Base-by-base conservation (phyloP, 2,329 filamentous ascomycete species). In the Zymoseptoria passerinii region DNA sequence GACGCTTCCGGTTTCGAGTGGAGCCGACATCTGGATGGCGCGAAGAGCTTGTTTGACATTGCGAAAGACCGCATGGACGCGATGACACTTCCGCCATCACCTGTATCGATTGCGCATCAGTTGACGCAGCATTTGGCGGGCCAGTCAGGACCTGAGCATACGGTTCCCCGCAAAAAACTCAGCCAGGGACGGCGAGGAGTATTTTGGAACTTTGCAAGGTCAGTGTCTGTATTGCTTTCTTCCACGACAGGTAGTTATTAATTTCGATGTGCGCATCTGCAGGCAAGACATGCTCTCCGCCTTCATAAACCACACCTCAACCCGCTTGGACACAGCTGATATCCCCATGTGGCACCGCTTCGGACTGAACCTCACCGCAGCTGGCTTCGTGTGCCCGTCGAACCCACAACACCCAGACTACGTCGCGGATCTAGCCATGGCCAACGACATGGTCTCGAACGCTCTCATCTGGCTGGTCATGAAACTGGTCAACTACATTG, bases 401-500 rank as follows among this genome's bases (percentile, higher is more conserved):
- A 78, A 80, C 57, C 66, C 76, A 57, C 66, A 77, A 59, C 72
- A 77, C 72, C 64, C 75, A 56, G 67, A 78, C 70, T 70, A 66
- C 48, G 48, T 48, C 16, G 57, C 77, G 64, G 71, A 80, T 63
- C 69, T 71, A 56, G 71, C 77, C 9, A 84, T 85, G 77, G 77
- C 79, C 58, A 84, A 87, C 70, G 85, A 87, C 61, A 77, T 84
- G 60, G 81, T 85, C 55, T 81, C 79, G 48, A 87, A 88, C 64
- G 81, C 82, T 0, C 69, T 88, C 3, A 79, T 86, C 5, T 88
- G 84, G 84, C 78, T 88, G 8, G 76, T 85, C 59, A 81, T 83
- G 6, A 87, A 87, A 65, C 79, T 87, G 4, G 80, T 86, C 54
- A 87, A 88, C 66, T 86, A 82, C 67, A 80, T 86, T 57, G 82